phyloP scores from a whole-genome alignment of 2,329 filamentous ascomycete species.

The Cladosporium cucumerinum region DNA sequence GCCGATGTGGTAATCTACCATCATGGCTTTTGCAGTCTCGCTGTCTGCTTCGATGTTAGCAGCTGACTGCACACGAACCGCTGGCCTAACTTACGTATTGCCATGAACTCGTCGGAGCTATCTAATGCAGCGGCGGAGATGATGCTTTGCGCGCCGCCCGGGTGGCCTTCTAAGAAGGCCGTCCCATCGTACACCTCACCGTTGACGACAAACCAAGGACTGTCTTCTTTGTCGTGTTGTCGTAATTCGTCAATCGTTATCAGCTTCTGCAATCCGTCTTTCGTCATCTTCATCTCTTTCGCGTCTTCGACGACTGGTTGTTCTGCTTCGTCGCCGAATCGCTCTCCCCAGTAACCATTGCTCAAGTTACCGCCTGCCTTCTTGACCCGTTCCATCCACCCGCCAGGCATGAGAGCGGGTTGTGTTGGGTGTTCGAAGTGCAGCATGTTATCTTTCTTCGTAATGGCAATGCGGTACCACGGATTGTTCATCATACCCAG shows the following conservation, averaged over 20 bases:
- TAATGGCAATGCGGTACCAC: constrained; percentile 81
- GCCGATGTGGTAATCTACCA: constrained; percentile 81
- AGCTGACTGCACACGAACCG: background rate
- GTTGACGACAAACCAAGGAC: constrained; percentile 84
- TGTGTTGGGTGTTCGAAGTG: constrained; percentile 88
- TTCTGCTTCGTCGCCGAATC: constrained; percentile 49
- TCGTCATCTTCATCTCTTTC: constrained; percentile 74
- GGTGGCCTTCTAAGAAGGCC: constrained; percentile 73
- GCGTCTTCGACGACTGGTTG: constrained; percentile 47
- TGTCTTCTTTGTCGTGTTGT: constrained; percentile 60
- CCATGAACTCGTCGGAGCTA: constrained; percentile 82
- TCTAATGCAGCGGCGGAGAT: constrained; percentile 77
- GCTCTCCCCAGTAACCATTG: constrained; percentile 84
- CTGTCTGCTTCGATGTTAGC: constrained; percentile 57
- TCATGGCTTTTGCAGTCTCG: constrained; percentile 89
- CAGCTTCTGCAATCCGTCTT: constrained; percentile 58
- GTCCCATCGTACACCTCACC: constrained; percentile 89
- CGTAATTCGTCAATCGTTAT: constrained; percentile 71
- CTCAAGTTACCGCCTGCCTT: constrained; percentile 73
- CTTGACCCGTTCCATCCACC: constrained; percentile 93
- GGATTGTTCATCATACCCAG: constrained; percentile 98
- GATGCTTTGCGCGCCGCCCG: constrained; percentile 83
- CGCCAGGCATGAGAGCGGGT: constrained; percentile 70
- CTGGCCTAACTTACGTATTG: constrained; percentile 67
- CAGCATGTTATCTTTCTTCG: constrained; percentile 61